Conservation (phyloP, 106 monocot species). For the Apostasia shenzhenica region DNA sequence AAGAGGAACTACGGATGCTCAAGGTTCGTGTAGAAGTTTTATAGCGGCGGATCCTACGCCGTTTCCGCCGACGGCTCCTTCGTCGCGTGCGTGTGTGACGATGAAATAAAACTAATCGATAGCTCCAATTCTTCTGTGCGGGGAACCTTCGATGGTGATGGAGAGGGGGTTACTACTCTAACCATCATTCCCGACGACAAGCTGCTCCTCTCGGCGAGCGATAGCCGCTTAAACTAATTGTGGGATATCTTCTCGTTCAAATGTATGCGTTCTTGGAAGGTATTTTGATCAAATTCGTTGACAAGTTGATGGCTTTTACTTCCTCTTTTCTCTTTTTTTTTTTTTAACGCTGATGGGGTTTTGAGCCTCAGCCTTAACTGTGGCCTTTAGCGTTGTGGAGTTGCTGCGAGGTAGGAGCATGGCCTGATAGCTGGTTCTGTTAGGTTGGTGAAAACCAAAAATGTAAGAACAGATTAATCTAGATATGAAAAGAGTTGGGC, state of each 20-base stretch:
- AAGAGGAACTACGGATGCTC: conserved; percentile 68
- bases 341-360: no score
- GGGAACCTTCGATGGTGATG: conserved; percentile 45
- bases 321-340: no score
- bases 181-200: conserved; percentile 59
- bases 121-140: conserved; percentile 41
- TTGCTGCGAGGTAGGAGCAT: no score
- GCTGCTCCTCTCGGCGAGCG: conserved; percentile 74
- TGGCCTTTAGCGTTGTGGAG: no score
- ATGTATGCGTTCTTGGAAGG: conserved; percentile 96
- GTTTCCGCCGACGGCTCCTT: conserved; percentile 58
- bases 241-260: conserved; percentile 71
- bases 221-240: conserved; percentile 75
- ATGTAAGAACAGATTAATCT: no score
- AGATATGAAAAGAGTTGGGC: no score
- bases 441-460: no score
- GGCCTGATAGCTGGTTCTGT: no score
- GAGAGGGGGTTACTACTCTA: conserved; percentile 64
- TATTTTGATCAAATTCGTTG: conserved; percentile 2
- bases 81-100: conserved; percentile 82
- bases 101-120: conserved; percentile 63
- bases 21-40: conserved; percentile 75
- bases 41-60: conserved; percentile 67
- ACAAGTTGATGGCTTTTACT: no score
- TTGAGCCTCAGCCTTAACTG: no score